Evolutionary conservation across 2,329 filamentous ascomycete genomes (phyloP).

Genomic region (Zymoseptoria crescenta): DNA sequence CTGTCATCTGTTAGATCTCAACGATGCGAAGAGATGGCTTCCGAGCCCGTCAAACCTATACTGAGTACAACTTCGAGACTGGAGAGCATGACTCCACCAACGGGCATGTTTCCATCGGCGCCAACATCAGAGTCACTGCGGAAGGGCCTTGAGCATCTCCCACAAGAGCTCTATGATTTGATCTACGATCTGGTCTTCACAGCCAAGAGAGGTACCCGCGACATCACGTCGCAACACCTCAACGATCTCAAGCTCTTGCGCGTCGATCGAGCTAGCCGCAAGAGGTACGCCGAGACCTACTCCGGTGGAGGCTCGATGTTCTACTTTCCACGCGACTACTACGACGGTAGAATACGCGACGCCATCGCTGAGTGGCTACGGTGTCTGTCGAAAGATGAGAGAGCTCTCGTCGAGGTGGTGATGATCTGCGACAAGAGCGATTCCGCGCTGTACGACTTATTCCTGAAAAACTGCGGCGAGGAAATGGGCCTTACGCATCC

Average conservation of each 20-base stretch:
- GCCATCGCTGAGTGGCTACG: neutral
- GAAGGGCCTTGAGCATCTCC: neutral
- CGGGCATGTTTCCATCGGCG: neutral
- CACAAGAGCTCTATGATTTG: conserved; percentile 7
- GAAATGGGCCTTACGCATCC: neutral
- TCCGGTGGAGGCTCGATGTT: neutral
- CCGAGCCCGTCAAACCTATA: neutral
- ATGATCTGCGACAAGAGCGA: neutral
- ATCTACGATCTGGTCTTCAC: conserved; percentile 6
- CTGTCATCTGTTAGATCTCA: neutral
- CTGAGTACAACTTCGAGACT: neutral
- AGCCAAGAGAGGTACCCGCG: neutral
- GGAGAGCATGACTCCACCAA: neutral
- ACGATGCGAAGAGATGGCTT: neutral
- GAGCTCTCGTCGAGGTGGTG: neutral
- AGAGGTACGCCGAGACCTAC: neutral
- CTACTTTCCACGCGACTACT: neutral
- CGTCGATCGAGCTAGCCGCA: neutral
- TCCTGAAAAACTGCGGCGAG: neutral
- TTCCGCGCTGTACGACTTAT: neutral
- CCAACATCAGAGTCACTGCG: neutral
- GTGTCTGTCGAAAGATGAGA: neutral
- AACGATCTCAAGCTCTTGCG: neutral
- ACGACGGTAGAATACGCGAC: neutral
- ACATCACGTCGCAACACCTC: neutral